A percentile compares a stretch with the other conserved stretches of the same genome.
Conservation (phyloP, 225 moss, liverwort and hornwort species). For the Rhytidiadelphus loreus region DNA sequence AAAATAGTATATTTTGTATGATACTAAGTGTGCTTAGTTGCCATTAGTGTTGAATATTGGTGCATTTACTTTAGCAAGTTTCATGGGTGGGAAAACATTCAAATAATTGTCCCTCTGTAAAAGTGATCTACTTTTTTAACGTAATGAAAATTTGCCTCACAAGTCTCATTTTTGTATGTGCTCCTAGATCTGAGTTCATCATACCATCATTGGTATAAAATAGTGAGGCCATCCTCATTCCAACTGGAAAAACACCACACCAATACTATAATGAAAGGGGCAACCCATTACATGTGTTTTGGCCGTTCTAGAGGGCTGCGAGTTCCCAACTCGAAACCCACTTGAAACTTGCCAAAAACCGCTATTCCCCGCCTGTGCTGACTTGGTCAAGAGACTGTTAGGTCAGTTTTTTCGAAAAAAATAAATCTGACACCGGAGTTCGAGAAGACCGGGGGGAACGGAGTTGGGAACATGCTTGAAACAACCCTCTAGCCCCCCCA, state of each 20-base stretch:
- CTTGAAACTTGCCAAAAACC: no score
- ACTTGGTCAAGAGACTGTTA: no score
- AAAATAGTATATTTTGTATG: neutral
- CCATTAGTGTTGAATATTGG: fast-evolving
- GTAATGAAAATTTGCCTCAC: neutral
- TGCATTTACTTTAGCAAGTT: neutral
- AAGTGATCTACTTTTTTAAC: fast-evolving
- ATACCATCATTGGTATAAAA: fast-evolving
- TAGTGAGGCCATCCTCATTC: neutral
- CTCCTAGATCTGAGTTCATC: fast-evolving
- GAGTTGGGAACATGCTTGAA: no score
- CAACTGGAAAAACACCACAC: fast-evolving
- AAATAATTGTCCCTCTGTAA: neutral
- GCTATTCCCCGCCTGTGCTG: no score
- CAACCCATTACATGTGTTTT: no score
- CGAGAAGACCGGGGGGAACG: no score
- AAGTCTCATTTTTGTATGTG: fast-evolving
- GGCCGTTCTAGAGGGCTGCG: no score
- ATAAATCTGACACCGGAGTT: no score
- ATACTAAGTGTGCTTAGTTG: neutral
- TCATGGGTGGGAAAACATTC: neutral
- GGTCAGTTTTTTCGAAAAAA: no score
- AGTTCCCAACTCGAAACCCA: no score
- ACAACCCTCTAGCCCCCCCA: no score
- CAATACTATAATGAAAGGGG: neutral